Percentiles rank a stretch among this genome's conserved stretches.
Conservation (phyloP, 257 asterid genomes). For the Mitragyna speciosa region DNA sequence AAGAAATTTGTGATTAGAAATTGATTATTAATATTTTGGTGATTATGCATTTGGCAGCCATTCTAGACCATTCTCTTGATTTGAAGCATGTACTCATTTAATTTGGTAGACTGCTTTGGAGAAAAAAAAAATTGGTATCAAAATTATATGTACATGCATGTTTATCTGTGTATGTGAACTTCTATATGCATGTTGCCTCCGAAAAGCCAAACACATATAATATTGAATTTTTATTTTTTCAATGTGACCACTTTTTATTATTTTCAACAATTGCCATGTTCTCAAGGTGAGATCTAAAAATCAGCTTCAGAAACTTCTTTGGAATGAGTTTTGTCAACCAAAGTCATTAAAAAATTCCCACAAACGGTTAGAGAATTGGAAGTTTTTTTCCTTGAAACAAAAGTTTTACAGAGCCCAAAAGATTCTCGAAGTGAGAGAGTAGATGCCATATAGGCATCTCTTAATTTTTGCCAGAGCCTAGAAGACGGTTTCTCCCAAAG, state of each 20-base stretch:
- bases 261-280: constrained; percentile 35
- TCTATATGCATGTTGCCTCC: constrained; percentile 20
- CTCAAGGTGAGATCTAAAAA: constrained; percentile 53
- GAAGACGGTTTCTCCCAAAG: constrained; percentile 8
- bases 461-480: constrained; percentile 6
- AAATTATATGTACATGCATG: not conserved
- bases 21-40: no score
- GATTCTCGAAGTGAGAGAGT: constrained; percentile 1
- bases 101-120: no score
- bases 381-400: constrained; percentile 8
- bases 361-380: constrained; percentile 1
- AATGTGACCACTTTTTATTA: constrained; percentile 34
- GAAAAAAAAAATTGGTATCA: no score
- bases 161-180: constrained; percentile 8
- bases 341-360: constrained; percentile 10
- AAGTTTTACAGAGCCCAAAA: constrained; percentile 15
- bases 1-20: no score
- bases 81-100: not conserved
- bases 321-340: constrained; percentile 30
- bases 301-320: constrained; percentile 54
- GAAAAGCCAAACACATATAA: constrained; percentile 22
- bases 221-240: constrained; percentile 27
- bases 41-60: no score
- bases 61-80: not conserved
- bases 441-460: constrained; percentile 4